Evolutionary conservation across 306 rosid species (phyloP).

Genomic region (Casuarina cunninghamiana): DNA sequence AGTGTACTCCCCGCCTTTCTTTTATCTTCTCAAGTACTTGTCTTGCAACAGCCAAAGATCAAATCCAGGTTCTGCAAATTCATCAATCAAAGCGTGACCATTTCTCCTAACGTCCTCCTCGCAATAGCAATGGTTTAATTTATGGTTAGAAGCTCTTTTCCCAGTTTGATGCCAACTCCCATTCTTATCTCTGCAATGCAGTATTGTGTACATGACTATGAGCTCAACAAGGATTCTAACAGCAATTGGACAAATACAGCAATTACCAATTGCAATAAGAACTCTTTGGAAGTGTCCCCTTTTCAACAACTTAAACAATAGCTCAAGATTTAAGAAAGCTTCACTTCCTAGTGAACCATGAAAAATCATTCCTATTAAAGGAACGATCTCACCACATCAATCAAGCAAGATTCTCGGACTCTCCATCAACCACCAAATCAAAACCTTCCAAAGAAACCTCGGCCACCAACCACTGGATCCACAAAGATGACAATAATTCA

Average conservation of each 20-base stretch:
- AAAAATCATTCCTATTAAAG: too few species aligned
- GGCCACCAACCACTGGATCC: too few species aligned
- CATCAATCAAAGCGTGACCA: slow-evolving; percentile 75
- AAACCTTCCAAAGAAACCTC: too few species aligned
- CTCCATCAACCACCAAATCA: too few species aligned
- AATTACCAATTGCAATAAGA: slow-evolving; percentile 95
- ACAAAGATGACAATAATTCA: too few species aligned
- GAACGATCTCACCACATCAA: too few species aligned
- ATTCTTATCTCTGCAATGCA: slow-evolving; percentile 70
- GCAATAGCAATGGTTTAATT: slow-evolving; percentile 82
- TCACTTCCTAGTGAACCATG: too few species aligned
- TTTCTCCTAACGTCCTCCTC: slow-evolving; percentile 72
- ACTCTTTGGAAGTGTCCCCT: slow-evolving; percentile 99
- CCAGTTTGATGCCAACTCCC: slow-evolving; percentile 91
- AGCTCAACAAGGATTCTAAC: slow-evolving; percentile 73
- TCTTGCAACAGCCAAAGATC: slow-evolving; percentile 93
- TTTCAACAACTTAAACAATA: too few species aligned
- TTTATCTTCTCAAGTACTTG: slow-evolving; percentile 96
- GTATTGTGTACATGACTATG: slow-evolving; percentile 93
- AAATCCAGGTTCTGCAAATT: slow-evolving; percentile 97
- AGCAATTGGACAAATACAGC: slow-evolving; percentile 94
- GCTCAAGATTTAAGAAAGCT: too few species aligned
- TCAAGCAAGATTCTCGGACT: too few species aligned
- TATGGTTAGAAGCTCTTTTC: slow-evolving; percentile 99
- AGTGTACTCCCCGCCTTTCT: slow-evolving; percentile 77